Evolutionary conservation across 1,139 yeast genomes (phyloP).

Genomic region (Candida sanyaensis): DNA sequence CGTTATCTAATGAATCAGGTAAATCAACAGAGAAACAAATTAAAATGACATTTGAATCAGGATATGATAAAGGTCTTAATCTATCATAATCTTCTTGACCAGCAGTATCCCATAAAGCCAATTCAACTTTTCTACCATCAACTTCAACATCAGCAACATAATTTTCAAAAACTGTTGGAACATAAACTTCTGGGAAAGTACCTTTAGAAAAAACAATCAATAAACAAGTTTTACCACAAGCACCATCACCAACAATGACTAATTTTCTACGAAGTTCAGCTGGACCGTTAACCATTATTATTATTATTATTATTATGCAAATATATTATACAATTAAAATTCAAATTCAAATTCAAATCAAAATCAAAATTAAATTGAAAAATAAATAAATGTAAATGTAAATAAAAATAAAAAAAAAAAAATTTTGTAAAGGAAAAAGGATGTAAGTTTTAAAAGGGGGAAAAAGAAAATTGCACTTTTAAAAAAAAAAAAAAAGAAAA

Average conservation of each 20-base stretch:
- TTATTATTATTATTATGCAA: too few species aligned
- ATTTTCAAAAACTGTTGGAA: slow-evolving; percentile 94
- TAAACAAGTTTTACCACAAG: slow-evolving; percentile 84
- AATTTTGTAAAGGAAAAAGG: too few species aligned
- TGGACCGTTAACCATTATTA: slow-evolving; percentile 55
- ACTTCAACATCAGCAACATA: slow-evolving; percentile 94
- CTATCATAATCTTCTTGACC: slow-evolving; percentile 63
- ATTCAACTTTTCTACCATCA: slow-evolving; percentile 90
- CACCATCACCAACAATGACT: slow-evolving; percentile 87
- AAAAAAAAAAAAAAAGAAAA: too few species aligned
- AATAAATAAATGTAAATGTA: too few species aligned
- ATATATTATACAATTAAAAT: slow-evolving; percentile 1
- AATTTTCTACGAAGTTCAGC: slow-evolving; percentile 77
- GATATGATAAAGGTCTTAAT: slow-evolving; percentile 89
- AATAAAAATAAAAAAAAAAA: too few species aligned
- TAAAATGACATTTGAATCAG: slow-evolving; percentile 89
- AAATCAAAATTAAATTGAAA: too few species aligned
- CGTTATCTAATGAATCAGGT: slow-evolving; percentile 91
- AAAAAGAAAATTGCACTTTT: background rate
- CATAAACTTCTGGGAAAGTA: slow-evolving; percentile 93
- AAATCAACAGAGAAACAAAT: slow-evolving; percentile 91
- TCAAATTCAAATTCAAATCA: too few species aligned
- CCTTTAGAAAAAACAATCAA: slow-evolving; percentile 90
- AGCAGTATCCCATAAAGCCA: slow-evolving; percentile 98
- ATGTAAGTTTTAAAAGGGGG: slow-evolving; percentile 1